phyloP scores from a whole-genome alignment of 257 asterid species.

The Cruciata laevipes region DNA sequence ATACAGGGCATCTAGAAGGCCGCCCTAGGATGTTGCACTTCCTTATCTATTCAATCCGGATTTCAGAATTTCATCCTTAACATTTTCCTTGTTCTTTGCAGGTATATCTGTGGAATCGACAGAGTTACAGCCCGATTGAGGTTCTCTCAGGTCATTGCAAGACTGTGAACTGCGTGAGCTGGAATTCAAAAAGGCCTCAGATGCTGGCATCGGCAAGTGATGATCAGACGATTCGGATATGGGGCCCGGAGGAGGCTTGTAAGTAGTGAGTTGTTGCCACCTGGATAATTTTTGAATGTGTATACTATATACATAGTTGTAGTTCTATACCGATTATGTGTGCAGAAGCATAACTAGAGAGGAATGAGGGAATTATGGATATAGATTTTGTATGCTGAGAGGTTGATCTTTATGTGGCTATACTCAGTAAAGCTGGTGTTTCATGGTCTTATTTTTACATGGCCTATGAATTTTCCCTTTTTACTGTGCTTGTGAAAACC shows the following conservation, averaged over 20 bases:
- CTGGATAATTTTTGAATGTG: constrained; percentile 1
- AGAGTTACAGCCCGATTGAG: constrained; percentile 55
- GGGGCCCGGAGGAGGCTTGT: constrained; percentile 56
- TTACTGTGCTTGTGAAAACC: neutral
- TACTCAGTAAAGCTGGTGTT: neutral
- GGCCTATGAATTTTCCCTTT: neutral
- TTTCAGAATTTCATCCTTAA: neutral
- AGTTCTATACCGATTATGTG: neutral
- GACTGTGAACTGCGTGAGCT: constrained; percentile 88
- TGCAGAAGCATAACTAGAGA: neutral
- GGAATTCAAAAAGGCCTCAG: constrained; percentile 67
- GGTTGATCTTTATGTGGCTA: neutral
- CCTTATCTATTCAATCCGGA: too few relatives aligned
- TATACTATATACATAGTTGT: constrained; percentile 2
- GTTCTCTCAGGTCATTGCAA: constrained; percentile 61
- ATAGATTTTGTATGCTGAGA: neutral
- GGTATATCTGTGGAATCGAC: constrained; percentile 84
- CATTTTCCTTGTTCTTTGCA: constrained; percentile 21
- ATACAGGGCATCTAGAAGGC: too few relatives aligned
- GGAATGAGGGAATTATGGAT: neutral
- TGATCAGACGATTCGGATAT: constrained; percentile 78
- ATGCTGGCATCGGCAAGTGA: constrained; percentile 95
- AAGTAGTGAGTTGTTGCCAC: neutral
- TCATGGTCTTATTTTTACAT: neutral
- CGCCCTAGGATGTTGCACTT: too few relatives aligned